These are phyloP conservation scores for Capsicum rhomboideum DNA, from an alignment of 257 asterid genomes.

Conservation along the genomic window DNA sequence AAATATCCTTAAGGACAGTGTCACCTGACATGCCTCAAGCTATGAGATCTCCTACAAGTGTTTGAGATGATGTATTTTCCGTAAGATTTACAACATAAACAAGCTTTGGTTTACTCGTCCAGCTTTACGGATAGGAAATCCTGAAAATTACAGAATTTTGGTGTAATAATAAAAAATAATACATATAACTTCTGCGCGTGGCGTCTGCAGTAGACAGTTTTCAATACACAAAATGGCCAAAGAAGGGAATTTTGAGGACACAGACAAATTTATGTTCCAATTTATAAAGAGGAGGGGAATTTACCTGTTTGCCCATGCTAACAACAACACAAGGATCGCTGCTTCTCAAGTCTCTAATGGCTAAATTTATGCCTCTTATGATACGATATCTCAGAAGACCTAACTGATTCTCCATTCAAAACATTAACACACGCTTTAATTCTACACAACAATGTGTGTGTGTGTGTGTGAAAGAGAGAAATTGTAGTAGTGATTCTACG, in stretches of 20 bases:
- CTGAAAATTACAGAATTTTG: not conserved
- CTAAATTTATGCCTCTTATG: slow-evolving; percentile 15
- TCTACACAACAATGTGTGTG: too few species aligned
- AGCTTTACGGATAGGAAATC: not conserved
- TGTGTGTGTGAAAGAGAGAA: too few species aligned
- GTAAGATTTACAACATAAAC: too few species aligned
- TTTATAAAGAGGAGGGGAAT: not conserved
- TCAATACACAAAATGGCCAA: not conserved
- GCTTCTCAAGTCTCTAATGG: slow-evolving; percentile 8
- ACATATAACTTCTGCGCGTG: not conserved
- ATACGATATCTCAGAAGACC: slow-evolving; percentile 14
- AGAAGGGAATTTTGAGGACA: not conserved
- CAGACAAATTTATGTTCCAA: not conserved
- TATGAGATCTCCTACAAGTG: too few species aligned
- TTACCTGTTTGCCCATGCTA: slow-evolving; percentile 58
- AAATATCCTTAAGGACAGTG: too few species aligned
- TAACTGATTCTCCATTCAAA: slow-evolving; percentile 13
- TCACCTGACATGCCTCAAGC: too few species aligned
- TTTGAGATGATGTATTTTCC: too few species aligned
- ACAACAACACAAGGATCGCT: slow-evolving; percentile 32
- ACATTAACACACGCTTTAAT: not conserved
- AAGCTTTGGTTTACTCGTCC: not conserved
- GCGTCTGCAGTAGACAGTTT: not conserved
- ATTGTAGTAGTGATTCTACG: too few species aligned
- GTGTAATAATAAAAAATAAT: not conserved